Base-by-base conservation (phyloP, 2,329 filamentous ascomycete species). In the Cryphonectria nitschkei region DNA sequence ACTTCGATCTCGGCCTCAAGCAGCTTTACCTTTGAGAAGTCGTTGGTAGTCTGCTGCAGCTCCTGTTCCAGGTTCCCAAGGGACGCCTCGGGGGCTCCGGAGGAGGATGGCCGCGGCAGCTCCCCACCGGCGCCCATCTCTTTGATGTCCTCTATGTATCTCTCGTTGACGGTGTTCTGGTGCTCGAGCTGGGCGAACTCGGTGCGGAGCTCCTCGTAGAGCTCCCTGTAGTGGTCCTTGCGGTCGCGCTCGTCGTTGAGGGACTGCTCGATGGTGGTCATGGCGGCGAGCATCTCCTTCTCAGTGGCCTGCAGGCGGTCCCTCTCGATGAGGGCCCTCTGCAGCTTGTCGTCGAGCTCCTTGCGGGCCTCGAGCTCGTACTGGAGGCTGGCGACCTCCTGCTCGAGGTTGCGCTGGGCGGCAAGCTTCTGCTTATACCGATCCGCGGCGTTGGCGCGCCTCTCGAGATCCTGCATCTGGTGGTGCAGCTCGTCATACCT, bases 391-490 rank as follows among this genome's bases (percentile, higher is more conserved):
- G 86, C 82, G 64, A 89, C 84, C 74, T 90, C 87, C 68, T 83
- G 85, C 71, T 87, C 86, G 46, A 89, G 80, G 26, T 84, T 81
- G 70, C 86, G 86, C 75, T 87, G 84, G 19, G 83, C 83, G 76
- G 89, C 87, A 19, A 91, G 82, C 79, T 91, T 90, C 77, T 89
- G 87, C 77, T 88, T 87, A 76, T 88, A 87, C 70, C 89, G 84
- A 68, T 90, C 89, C 9, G 87, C 87, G 68, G 84, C 88, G 74
- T 91, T 91, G 72, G 89, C 88, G 75, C 89, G 89, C 77, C 88
- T 89, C 67, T 85, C 83, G 16, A 90, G 81, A 71, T 89, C 85
- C 71, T 87, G 86, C 67, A 87, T 88, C 74, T 86, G 85, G 74
- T 87, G 85, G 72, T 85, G 87, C 74, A 90, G 84, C 74, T 89